phyloP scores from a whole-genome alignment of 108 stramenopile genomes.

The Cyclotella atomus region DNA sequence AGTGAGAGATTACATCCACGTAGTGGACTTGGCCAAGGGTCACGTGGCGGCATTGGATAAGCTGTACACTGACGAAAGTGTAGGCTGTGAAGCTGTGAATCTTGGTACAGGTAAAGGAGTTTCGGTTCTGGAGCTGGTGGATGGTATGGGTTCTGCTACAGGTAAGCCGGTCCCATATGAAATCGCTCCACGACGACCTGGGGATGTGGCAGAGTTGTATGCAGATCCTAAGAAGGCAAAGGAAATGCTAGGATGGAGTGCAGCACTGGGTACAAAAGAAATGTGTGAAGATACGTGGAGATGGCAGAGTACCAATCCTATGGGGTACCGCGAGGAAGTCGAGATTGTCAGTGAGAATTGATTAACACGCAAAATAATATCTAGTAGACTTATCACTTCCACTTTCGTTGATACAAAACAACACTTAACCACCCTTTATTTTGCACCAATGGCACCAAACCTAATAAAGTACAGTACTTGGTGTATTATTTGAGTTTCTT shows the following conservation, averaged over 20 bases:
- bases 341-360: slow-evolving; percentile 44
- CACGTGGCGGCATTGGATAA: slow-evolving; percentile 94
- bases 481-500: too few relatives aligned
- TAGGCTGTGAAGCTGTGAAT: slow-evolving; percentile 92
- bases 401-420: too few relatives aligned
- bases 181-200: slow-evolving; percentile 88
- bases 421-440: too few relatives aligned
- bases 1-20: slow-evolving; percentile 99
- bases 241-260: slow-evolving; percentile 90
- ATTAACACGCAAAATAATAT: background rate
- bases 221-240: slow-evolving; percentile 89
- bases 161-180: slow-evolving; percentile 89
- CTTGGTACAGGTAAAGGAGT: slow-evolving; percentile 96
- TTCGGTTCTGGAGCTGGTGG: slow-evolving; percentile 94
- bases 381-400: background rate
- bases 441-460: too few relatives aligned
- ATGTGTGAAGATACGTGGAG: slow-evolving; percentile 98
- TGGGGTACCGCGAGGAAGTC: slow-evolving; percentile 83
- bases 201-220: slow-evolving; percentile 95
- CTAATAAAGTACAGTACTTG: too few relatives aligned
- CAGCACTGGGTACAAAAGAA: slow-evolving; percentile 83
- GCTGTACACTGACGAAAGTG: slow-evolving; percentile 59
- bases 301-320: slow-evolving; percentile 97
- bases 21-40: slow-evolving; percentile 97
- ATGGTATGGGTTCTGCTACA: slow-evolving; percentile 90